Evolutionary conservation across 2,329 filamentous ascomycete genomes (phyloP).

Genomic region (Talaromyces amestolkiae): DNA sequence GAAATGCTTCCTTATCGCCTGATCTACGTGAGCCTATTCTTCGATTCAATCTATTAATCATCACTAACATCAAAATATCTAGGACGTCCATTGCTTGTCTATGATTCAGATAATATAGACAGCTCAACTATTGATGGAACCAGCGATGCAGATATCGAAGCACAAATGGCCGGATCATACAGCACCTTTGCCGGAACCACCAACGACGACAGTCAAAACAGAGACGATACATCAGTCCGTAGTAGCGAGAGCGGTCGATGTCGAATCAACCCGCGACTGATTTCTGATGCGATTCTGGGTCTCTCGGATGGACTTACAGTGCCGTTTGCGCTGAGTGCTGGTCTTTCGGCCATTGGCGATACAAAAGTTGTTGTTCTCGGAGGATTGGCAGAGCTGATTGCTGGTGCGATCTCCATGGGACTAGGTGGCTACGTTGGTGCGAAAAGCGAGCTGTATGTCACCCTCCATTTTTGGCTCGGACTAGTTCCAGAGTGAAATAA

Average conservation of each 20-base stretch:
- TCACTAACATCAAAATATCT: neutral
- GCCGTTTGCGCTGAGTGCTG: conserved; percentile 70
- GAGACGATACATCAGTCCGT: conserved; percentile 18
- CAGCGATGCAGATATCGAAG: conserved; percentile 31
- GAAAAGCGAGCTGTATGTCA: conserved; percentile 50
- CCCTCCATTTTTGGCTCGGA: too few relatives aligned
- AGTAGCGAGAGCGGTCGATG: conserved; percentile 28
- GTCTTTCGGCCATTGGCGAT: conserved; percentile 56
- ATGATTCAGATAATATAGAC: conserved; percentile 26
- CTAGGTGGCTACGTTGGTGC: conserved; percentile 64
- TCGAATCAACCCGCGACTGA: conserved; percentile 44
- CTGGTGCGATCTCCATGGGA: conserved; percentile 70
- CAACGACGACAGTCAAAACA: neutral
- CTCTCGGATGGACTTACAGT: conserved; percentile 73
- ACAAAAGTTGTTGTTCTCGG: conserved; percentile 63
- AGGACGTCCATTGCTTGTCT: conserved; percentile 36
- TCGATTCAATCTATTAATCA: neutral
- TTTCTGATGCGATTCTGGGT: conserved; percentile 64
- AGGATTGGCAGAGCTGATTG: conserved; percentile 67
- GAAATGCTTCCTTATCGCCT: conserved; percentile 18
- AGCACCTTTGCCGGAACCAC: conserved; percentile 29
- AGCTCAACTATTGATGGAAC: conserved; percentile 24
- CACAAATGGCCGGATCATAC: conserved; percentile 33
- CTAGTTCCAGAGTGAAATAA: neutral
- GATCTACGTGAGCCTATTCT: conserved; percentile 18